Conservation (phyloP, 768 basidiomycete genomes). For the Coprinopsis strossmayeri region DNA sequence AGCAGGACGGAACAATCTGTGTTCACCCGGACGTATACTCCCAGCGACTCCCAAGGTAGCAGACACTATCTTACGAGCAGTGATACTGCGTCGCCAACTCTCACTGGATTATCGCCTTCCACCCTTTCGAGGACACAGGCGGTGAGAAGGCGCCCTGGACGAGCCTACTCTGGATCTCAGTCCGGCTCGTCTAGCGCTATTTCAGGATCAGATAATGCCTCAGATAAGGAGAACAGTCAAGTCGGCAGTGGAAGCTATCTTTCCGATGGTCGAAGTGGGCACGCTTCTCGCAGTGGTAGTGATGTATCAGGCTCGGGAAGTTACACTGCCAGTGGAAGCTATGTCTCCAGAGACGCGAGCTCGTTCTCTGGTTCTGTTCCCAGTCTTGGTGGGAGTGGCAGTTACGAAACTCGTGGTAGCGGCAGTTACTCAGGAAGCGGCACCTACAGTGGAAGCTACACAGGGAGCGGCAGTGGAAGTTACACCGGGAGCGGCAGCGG, state of each 20-base stretch:
- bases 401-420: background rate
- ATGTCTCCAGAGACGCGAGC: slow-evolving; percentile 6
- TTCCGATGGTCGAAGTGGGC: slow-evolving; percentile 18
- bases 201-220: slow-evolving; percentile 31
- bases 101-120: slow-evolving; percentile 43
- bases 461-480: background rate
- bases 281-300: slow-evolving; percentile 21
- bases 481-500: background rate
- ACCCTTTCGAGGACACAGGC: slow-evolving; percentile 51
- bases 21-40: slow-evolving; percentile 1
- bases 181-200: slow-evolving; percentile 21
- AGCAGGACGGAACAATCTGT: slow-evolving; percentile 2
- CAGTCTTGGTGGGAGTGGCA: background rate
- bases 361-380: background rate
- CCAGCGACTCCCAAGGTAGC: slow-evolving; percentile 6
- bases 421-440: background rate
- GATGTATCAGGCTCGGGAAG: slow-evolving; percentile 21
- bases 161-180: slow-evolving; percentile 21
- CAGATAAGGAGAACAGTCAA: slow-evolving; percentile 53
- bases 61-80: slow-evolving; percentile 46
- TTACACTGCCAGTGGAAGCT: slow-evolving; percentile 19
- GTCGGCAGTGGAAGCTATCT: slow-evolving; percentile 21
- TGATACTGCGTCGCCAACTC: slow-evolving; percentile 34
- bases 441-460: background rate
- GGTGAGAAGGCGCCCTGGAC: slow-evolving; percentile 23